Evolutionary conservation across 352 stramenopile species (phyloP).

Genomic region (Globisporangium irregulare): DNA sequence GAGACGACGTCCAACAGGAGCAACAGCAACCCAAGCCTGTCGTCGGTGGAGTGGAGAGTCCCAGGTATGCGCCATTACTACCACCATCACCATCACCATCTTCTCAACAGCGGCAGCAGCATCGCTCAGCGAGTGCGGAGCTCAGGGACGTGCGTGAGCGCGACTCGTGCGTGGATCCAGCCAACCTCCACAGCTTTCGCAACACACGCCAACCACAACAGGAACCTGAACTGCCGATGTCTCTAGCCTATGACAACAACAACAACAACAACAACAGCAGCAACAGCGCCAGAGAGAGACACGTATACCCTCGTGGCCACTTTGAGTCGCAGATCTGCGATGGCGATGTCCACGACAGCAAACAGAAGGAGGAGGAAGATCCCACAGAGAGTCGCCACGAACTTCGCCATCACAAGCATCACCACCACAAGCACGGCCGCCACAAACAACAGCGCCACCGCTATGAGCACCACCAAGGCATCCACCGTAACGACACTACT

Average conservation of each 20-base stretch:
- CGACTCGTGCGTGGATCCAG: not conserved
- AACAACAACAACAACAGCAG: not conserved
- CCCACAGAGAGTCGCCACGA: not conserved
- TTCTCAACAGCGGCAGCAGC: not conserved
- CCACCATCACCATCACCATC: not conserved
- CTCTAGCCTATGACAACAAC: not conserved
- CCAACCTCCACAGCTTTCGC: not conserved
- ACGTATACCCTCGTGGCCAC: not conserved
- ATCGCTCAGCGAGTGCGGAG: not conserved
- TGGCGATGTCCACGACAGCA: not conserved
- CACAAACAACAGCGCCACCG: constrained; percentile 1
- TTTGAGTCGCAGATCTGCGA: constrained; percentile 8
- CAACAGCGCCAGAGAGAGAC: not conserved
- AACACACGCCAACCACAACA: not conserved
- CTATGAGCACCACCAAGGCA: not conserved
- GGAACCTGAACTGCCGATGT: not conserved
- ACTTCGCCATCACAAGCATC: not conserved
- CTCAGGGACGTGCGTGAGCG: not conserved
- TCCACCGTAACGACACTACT: not conserved
- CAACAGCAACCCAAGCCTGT: not conserved
- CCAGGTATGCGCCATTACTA: not conserved
- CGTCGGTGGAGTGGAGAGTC: not conserved
- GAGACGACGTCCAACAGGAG: not conserved
- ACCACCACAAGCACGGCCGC: not conserved
- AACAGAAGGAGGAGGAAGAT: not conserved